Evolutionary conservation across 768 basidiomycete genomes (phyloP), one percentile per base, ranked within the genome.

Genomic region (Pleurotus citrinopileatus): DNA sequence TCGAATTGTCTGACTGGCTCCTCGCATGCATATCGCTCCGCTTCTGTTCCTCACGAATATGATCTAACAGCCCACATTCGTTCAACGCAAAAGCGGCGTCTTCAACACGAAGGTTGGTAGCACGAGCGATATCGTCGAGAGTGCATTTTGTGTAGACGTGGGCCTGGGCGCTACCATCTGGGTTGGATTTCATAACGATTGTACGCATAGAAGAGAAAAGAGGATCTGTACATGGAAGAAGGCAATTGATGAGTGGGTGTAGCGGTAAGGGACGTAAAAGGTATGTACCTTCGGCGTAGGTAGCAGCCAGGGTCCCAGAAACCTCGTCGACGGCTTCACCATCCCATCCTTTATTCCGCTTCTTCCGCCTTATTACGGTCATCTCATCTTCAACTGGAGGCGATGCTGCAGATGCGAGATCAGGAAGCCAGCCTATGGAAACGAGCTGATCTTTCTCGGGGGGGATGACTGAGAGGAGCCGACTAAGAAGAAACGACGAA

Each of bases 1-100:
- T 37, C 28, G 25, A 22, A 15, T 27, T 10, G n/a, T 25, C 40
- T 20, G n/a, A 20, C 40, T 46, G 51, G 6, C 12, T 47, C 22
- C 22, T 55, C 27, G 57, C 59, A 22, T 53, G 61, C 7, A 7
- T 53, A 32, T 45, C 63, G 40, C 61, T 60, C 19, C 60, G 69
- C 17, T 60, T 64, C 3, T 64, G 60, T 8, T 64, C 64, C 15
- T 61, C 68, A 52, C 38, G 61, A 53, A 63, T 64, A 38, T 61
- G 62, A 34, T 54, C 69, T 50, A 97, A 75, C 52, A 98, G 68
- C 25, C 94, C 93, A 56, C 89, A 87, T 65, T 95, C 93, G 53
- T 89, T 87, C 60, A 98, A 68, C 2, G 94, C 92, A 69, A 92
- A 94, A 0, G 92, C 88, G 0, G 86, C 83, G 65, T 98, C 96